These are phyloP conservation scores for Uronychia binucleata DNA, from an alignment of 73 alveolate species.

Conservation along the genomic window DNA sequence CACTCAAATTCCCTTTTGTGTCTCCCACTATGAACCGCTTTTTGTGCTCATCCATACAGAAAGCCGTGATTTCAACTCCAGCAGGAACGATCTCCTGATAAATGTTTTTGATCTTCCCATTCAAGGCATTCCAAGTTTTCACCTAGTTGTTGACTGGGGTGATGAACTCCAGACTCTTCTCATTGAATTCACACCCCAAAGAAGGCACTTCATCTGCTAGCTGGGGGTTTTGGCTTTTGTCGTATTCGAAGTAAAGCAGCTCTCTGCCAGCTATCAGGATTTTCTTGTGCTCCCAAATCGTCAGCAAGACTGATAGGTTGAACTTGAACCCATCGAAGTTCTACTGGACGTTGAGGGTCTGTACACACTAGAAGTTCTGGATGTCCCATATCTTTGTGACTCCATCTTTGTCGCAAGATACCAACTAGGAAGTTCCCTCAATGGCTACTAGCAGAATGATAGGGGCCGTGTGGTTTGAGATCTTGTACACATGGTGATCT, in stretches of 20 bases:
- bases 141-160: conserved; percentile 78
- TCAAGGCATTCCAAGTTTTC: conserved; percentile 80
- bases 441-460: conserved; percentile 69
- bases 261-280: conserved; percentile 78
- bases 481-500: conserved; percentile 56
- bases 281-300: conserved; percentile 67
- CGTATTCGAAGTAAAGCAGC: conserved; percentile 77
- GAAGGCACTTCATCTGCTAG: conserved; percentile 81
- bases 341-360: conserved; percentile 76
- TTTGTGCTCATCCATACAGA: conserved; percentile 67
- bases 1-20: conserved; percentile 62
- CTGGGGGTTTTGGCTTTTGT: conserved; percentile 80
- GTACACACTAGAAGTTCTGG: conserved; percentile 70
- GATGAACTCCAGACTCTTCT: conserved; percentile 59
- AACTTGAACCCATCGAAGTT: conserved; percentile 69
- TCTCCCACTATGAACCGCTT: conserved; percentile 82
- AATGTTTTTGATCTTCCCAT: conserved; percentile 74
- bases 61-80: conserved; percentile 74
- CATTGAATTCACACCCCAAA: conserved; percentile 64
- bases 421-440: conserved; percentile 72
- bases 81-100: conserved; percentile 50
- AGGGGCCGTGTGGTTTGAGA: conserved; percentile 78
- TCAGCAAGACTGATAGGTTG: conserved; percentile 62
- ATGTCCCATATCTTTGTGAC: conserved; percentile 82
- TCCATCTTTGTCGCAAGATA: conserved; percentile 80